These are phyloP conservation scores for Allium fistulosum DNA, from an alignment of 106 monocot species.

Conservation along the genomic window DNA sequence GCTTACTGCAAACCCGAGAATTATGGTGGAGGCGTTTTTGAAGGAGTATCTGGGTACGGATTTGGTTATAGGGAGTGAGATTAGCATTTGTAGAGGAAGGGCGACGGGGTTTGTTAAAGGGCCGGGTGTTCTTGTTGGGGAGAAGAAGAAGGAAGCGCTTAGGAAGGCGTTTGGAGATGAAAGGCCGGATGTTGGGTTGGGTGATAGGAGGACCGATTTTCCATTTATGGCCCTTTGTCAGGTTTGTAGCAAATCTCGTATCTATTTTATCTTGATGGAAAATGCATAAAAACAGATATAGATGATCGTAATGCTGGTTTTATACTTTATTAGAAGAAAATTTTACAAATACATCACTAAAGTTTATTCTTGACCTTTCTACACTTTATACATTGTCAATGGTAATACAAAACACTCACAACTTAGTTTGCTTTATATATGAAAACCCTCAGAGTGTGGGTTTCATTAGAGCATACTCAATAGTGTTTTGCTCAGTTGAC, in stretches of 20 bases:
- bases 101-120: constrained; percentile 34
- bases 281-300: background rate
- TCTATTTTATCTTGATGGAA: background rate
- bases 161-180: constrained; percentile 11
- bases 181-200: constrained; percentile 43
- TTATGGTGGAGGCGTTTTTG: constrained; percentile 57
- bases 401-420: background rate
- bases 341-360: background rate
- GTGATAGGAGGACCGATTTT: constrained; percentile 33
- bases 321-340: background rate
- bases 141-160: constrained; percentile 27
- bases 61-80: constrained; percentile 46
- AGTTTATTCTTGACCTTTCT: background rate
- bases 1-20: constrained; percentile 39
- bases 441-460: too few relatives aligned
- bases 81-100: constrained; percentile 14
- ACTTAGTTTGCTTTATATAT: too few relatives aligned
- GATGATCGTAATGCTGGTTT: background rate
- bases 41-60: constrained; percentile 55
- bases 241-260: constrained; percentile 12
- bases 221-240: constrained; percentile 43
- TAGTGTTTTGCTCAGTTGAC: too few relatives aligned
- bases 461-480: too few relatives aligned
- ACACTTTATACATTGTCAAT: background rate
- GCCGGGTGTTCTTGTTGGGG: constrained; percentile 44